Conservation (phyloP, 208 protist species). For the Trichomonas vaginalis region DNA sequence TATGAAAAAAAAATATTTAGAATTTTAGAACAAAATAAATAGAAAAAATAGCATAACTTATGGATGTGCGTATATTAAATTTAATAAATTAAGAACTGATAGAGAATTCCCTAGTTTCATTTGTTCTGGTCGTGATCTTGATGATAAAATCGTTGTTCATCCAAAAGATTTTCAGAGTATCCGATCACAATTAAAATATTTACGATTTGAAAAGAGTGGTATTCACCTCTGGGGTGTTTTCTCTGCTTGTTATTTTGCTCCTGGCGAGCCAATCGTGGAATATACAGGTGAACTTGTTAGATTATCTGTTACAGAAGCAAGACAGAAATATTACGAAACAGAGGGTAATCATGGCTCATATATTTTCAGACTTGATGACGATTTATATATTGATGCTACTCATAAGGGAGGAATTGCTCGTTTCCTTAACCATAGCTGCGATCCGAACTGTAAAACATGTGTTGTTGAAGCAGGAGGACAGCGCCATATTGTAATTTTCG, state of each 20-base stretch:
- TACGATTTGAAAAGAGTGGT: background rate
- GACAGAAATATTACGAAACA: slow-evolving; percentile 20
- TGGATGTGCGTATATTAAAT: too few species aligned
- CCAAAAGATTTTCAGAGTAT: background rate
- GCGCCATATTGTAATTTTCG: slow-evolving; percentile 16
- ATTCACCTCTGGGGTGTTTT: slow-evolving; percentile 29
- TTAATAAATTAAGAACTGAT: too few species aligned
- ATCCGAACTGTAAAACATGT: slow-evolving; percentile 7
- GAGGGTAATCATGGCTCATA: slow-evolving; percentile 20
- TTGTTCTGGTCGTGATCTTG: too few species aligned
- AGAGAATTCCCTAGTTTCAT: too few species aligned
- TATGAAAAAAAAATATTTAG: too few species aligned
- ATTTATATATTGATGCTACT: slow-evolving; percentile 26
- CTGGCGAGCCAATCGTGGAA: slow-evolving; percentile 21
- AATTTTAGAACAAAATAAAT: too few species aligned
- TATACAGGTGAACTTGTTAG: slow-evolving; percentile 27
- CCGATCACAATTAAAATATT: background rate
- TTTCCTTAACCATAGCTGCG: slow-evolving; percentile 29
- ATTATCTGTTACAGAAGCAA: slow-evolving; percentile 1
- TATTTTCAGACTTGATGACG: slow-evolving; percentile 24
- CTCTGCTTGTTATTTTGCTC: background rate
- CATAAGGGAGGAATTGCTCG: slow-evolving; percentile 12
- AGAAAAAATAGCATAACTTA: too few species aligned
- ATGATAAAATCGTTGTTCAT: too few species aligned
- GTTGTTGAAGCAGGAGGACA: background rate